phyloP scores from a whole-genome alignment of 192 early-diverging fungal genomes.

The Piromyces finnis region DNA sequence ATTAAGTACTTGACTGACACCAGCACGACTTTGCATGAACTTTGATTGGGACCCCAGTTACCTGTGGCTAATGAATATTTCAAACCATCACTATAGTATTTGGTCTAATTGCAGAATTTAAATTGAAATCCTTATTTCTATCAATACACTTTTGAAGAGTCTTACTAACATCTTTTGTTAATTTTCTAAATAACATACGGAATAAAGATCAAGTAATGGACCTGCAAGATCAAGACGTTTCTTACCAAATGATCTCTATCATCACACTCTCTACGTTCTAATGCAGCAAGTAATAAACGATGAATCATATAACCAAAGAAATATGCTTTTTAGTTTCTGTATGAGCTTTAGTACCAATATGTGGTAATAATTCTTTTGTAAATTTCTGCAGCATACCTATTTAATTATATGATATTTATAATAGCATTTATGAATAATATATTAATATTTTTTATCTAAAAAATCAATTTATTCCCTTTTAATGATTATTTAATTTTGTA shows the following conservation, averaged over 20 bases:
- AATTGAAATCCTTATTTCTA: conserved; percentile 68
- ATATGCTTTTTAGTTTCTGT: conserved; percentile 86
- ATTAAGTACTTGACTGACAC: conserved; percentile 96
- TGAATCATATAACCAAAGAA: conserved; percentile 99
- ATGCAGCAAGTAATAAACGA: conserved; percentile 66
- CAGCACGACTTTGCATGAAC: conserved; percentile 64
- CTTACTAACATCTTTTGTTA: conserved; percentile 74
- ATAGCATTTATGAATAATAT: too few species aligned
- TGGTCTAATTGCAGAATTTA: conserved; percentile 60
- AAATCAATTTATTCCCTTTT: too few species aligned
- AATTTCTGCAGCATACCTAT: conserved; percentile 70
- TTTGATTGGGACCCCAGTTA: conserved; percentile 99
- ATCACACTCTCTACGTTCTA: conserved; percentile 78
- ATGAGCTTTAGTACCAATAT: conserved; percentile 73
- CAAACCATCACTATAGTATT: conserved; percentile 75
- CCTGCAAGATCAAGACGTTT: conserved; percentile 97
- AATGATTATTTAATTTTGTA: too few species aligned
- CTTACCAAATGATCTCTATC: conserved; percentile 99
- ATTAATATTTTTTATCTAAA: too few species aligned
- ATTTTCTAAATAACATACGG: conserved; percentile 75
- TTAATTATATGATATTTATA: not conserved
- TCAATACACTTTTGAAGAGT: conserved; percentile 88
- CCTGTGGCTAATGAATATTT: conserved; percentile 94
- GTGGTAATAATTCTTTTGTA: conserved; percentile 95
- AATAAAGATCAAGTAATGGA: conserved; percentile 82